Conservation (phyloP, 2,329 filamentous ascomycete genomes). For the Claviceps purpurea region DNA sequence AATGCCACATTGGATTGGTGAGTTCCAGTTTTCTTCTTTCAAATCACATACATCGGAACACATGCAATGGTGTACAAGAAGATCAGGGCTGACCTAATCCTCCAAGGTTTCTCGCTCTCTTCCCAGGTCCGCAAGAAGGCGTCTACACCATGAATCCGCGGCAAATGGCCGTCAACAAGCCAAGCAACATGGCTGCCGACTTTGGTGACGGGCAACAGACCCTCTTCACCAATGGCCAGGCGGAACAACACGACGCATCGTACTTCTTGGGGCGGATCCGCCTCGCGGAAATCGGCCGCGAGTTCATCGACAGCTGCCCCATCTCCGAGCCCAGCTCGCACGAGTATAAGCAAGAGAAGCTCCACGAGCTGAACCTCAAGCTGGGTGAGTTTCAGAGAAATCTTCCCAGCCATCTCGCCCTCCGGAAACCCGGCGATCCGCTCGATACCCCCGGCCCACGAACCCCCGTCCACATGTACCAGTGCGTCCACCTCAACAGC, state of each 20-base stretch:
- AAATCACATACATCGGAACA: background rate
- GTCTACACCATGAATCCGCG: slow-evolving; percentile 4
- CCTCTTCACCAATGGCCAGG: background rate
- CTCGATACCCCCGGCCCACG: background rate
- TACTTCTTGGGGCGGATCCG: slow-evolving; percentile 1
- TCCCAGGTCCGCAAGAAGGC: slow-evolving; percentile 3
- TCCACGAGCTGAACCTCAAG: background rate
- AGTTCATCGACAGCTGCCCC: slow-evolving; percentile 1
- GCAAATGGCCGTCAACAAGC: slow-evolving; percentile 5
- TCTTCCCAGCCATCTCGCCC: slow-evolving; percentile 1
- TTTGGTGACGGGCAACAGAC: background rate
- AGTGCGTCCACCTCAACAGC: slow-evolving; percentile 4
- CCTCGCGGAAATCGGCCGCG: slow-evolving; percentile 2
- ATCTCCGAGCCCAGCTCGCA: background rate
- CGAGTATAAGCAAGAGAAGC: slow-evolving; percentile 1
- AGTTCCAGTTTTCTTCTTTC: background rate
- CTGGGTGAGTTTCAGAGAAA: slow-evolving; percentile 1
- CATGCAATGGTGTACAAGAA: background rate
- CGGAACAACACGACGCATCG: background rate
- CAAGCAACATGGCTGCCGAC: background rate
- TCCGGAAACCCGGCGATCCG: background rate
- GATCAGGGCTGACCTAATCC: background rate
- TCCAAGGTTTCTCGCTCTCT: slow-evolving; percentile 1
- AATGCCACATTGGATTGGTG: slow-evolving; percentile 3
- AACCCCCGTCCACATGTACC: background rate